A percentile compares a stretch with the other conserved stretches of the same genome.
These are phyloP conservation scores for Naganishia cerealis DNA, from an alignment of 1,284 basidiomycete genomes.

Conservation along the genomic window DNA sequence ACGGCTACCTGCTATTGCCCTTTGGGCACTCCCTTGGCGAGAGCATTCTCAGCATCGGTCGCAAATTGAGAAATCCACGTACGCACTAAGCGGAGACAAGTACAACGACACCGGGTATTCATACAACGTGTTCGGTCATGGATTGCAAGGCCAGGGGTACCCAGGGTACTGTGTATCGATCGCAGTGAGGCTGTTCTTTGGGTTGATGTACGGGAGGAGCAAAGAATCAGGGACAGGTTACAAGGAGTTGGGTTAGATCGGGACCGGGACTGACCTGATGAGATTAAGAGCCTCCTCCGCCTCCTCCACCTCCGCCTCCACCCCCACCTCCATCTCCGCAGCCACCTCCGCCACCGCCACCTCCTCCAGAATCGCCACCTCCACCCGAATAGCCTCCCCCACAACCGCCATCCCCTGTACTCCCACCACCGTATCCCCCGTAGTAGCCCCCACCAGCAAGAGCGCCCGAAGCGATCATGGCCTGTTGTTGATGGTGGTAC, in stretches of 20 bases:
- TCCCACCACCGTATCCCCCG: background rate
- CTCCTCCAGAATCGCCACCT: background rate
- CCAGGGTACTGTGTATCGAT: too few species aligned
- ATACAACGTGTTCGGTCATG: too few species aligned
- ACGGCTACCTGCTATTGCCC: background rate
- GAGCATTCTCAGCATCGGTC: background rate
- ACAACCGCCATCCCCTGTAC: background rate
- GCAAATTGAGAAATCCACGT: too few species aligned
- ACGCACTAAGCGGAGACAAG: too few species aligned
- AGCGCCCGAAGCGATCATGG: background rate
- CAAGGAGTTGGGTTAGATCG: background rate
- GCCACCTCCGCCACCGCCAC: background rate
- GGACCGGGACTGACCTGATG: background rate
- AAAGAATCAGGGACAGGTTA: background rate
- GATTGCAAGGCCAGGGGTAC: too few species aligned
- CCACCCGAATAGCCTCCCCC: background rate
- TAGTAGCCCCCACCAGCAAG: background rate
- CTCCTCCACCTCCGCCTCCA: background rate
- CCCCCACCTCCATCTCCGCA: background rate
- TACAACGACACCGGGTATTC: too few species aligned
- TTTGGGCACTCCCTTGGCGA: background rate
- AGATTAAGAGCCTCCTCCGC: background rate
- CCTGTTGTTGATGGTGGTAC: background rate
- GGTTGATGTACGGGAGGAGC: too few species aligned
- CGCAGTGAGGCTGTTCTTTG: too few species aligned